Evolutionary conservation across 2,329 filamentous ascomycete genomes (phyloP).

Genomic region (Pyricularia sp.): DNA sequence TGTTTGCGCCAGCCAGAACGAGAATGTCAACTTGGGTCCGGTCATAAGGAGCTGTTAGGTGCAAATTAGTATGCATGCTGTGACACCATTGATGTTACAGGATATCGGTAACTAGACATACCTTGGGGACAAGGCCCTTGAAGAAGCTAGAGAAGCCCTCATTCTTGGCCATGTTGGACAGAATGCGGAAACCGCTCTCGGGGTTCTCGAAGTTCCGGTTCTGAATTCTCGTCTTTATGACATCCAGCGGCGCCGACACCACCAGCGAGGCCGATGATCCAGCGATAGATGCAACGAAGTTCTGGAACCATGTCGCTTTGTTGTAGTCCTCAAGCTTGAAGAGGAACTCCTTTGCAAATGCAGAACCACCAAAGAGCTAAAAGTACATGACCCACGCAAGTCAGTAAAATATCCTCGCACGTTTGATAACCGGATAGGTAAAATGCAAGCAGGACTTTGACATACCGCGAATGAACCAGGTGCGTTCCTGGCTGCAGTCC

Average conservation of each 20-base stretch:
- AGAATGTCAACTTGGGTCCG: conserved; percentile 96
- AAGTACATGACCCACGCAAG: not conserved
- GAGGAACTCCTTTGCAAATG: conserved; percentile 94
- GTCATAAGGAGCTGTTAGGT: conserved; percentile 76
- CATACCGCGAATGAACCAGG: conserved; percentile 92
- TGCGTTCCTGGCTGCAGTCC: conserved; percentile 95
- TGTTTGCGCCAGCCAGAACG: conserved; percentile 98
- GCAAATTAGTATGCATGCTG: not conserved
- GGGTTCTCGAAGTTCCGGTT: conserved; percentile 99
- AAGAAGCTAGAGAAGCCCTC: conserved; percentile 87
- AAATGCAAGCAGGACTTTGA: not conserved
- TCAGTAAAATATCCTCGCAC: not conserved
- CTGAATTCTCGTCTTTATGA: conserved; percentile 97
- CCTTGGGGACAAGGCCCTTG: conserved; percentile 93
- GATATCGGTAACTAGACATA: conserved; percentile 21
- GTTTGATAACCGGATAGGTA: conserved; percentile 11
- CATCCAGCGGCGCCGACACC: conserved; percentile 91
- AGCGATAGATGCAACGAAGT: conserved; percentile 93
- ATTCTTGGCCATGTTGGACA: conserved; percentile 86
- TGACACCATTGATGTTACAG: conserved; percentile 1
- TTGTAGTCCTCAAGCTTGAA: conserved; percentile 92
- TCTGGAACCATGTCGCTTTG: conserved; percentile 85
- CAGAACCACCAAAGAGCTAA: conserved; percentile 91
- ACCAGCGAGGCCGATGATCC: conserved; percentile 92
- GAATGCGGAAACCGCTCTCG: conserved; percentile 84